Evolutionary conservation across 768 basidiomycete genomes (phyloP).

Genomic region (Boletus tomentosulus): DNA sequence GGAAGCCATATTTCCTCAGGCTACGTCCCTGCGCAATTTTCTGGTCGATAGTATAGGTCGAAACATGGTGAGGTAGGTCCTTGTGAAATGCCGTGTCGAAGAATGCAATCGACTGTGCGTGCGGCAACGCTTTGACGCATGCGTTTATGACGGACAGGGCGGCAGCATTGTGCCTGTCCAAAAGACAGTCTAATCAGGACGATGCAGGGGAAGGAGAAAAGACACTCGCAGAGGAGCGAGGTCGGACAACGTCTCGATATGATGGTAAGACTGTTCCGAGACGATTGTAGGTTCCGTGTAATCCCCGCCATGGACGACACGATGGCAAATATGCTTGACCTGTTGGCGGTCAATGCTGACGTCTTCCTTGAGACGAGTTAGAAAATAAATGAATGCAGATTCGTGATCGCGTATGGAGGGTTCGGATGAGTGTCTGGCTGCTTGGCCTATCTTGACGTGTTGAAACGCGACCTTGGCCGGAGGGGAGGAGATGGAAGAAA

Average conservation of each 20-base stretch:
- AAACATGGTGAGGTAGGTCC: slow-evolving; percentile 69
- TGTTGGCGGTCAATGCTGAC: slow-evolving; percentile 38
- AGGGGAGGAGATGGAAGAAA: slow-evolving; percentile 55
- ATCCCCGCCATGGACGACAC: slow-evolving; percentile 86
- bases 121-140: slow-evolving; percentile 58
- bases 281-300: slow-evolving; percentile 69
- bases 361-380: slow-evolving; percentile 42
- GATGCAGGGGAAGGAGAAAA: background rate
- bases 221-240: slow-evolving; percentile 71
- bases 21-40: slow-evolving; percentile 57
- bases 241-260: slow-evolving; percentile 70
- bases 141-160: slow-evolving; percentile 58
- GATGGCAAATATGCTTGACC: slow-evolving; percentile 62
- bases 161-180: slow-evolving; percentile 54
- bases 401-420: slow-evolving; percentile 50
- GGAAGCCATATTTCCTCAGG: slow-evolving; percentile 88
- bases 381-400: slow-evolving; percentile 59
- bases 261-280: slow-evolving; percentile 61
- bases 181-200: background rate
- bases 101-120: slow-evolving; percentile 72
- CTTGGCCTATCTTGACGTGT: background rate
- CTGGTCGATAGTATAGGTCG: slow-evolving; percentile 75
- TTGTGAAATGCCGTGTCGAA: slow-evolving; percentile 88
- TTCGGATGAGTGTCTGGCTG: slow-evolving; percentile 16
- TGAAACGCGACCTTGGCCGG: slow-evolving; percentile 50